Percentiles rank a stretch among this genome's conserved stretches.
These are phyloP conservation scores for Biscogniauxia mediterranea DNA, from an alignment of 2,329 filamentous ascomycete genomes.

Conservation along the genomic window DNA sequence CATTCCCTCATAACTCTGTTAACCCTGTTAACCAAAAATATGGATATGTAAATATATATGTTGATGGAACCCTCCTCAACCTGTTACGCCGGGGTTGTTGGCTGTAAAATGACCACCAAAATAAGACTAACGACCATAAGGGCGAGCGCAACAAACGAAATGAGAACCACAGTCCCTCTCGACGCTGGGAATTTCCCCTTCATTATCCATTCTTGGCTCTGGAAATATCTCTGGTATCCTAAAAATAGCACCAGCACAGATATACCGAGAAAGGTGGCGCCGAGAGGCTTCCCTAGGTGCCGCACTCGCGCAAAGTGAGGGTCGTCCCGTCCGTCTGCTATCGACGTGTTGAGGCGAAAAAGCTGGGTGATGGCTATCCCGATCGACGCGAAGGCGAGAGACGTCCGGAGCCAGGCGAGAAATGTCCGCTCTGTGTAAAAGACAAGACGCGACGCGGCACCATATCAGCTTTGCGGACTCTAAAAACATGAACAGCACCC, in stretches of 20 bases:
- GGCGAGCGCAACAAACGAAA: slow-evolving; percentile 63
- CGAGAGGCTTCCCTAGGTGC: slow-evolving; percentile 69
- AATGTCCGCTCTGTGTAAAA: slow-evolving; percentile 69
- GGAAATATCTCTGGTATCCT: slow-evolving; percentile 76
- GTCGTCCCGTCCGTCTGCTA: slow-evolving; percentile 39
- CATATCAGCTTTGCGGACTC: slow-evolving; percentile 13
- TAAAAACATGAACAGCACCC: background rate
- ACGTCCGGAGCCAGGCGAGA: slow-evolving; percentile 81
- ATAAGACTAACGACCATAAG: slow-evolving; percentile 61
- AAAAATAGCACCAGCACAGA: slow-evolving; percentile 72
- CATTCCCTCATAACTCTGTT: too few relatives aligned
- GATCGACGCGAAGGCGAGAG: slow-evolving; percentile 76
- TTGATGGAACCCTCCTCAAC: too few relatives aligned
- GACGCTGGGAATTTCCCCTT: slow-evolving; percentile 77
- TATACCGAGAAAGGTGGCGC: slow-evolving; percentile 73
- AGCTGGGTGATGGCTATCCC: slow-evolving; percentile 82
- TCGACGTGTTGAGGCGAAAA: slow-evolving; percentile 74
- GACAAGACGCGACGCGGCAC: slow-evolving; percentile 1
- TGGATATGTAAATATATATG: too few relatives aligned
- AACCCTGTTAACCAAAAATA: too few relatives aligned
- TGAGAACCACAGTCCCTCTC: slow-evolving; percentile 69
- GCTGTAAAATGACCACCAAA: slow-evolving; percentile 57
- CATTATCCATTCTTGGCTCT: slow-evolving; percentile 77
- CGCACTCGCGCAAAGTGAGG: slow-evolving; percentile 48
- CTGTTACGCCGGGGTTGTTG: slow-evolving; percentile 9